Evolutionary conservation across 1,284 basidiomycete species (phyloP).

Genomic region (Hemileia vastatrix): DNA sequence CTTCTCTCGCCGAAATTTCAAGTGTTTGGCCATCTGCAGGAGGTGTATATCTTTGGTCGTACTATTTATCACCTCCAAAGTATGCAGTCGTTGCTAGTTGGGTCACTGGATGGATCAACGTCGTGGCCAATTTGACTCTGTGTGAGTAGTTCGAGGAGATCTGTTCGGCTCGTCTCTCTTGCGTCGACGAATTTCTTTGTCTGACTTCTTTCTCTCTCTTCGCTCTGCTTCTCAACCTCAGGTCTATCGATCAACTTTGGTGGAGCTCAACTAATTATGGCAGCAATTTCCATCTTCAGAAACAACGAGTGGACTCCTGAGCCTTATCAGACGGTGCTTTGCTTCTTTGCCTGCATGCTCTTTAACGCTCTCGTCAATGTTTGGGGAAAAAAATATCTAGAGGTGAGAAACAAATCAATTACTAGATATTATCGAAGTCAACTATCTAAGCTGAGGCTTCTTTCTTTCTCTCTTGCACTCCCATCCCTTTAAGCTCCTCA

Average conservation of each 20-base stretch:
- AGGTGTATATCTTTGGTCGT: slow-evolving; percentile 49
- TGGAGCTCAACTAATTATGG: slow-evolving; percentile 48
- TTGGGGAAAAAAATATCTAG: too few species aligned
- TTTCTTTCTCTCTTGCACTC: slow-evolving; percentile 47
- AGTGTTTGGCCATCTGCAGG: slow-evolving; percentile 48
- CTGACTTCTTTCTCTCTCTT: too few species aligned
- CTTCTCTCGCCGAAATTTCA: slow-evolving; percentile 48
- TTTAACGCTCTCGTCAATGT: too few species aligned
- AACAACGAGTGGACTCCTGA: too few species aligned
- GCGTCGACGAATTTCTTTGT: too few species aligned
- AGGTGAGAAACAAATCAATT: too few species aligned
- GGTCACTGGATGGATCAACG: slow-evolving; percentile 49
- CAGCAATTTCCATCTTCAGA: slow-evolving; percentile 48
- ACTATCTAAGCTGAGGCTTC: too few species aligned
- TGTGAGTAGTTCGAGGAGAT: too few species aligned
- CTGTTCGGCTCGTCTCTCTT: too few species aligned
- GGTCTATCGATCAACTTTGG: slow-evolving; percentile 50
- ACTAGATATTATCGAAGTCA: too few species aligned
- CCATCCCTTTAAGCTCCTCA: slow-evolving; percentile 46
- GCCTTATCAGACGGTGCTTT: too few species aligned
- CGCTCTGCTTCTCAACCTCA: slow-evolving; percentile 28
- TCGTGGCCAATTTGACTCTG: slow-evolving; percentile 49
- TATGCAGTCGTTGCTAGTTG: slow-evolving; percentile 47
- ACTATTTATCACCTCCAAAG: slow-evolving; percentile 46
- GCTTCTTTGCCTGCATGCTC: too few species aligned